phyloP scores from a whole-genome alignment of 129 eudicot genomes.

The Flaveria brownii region DNA sequence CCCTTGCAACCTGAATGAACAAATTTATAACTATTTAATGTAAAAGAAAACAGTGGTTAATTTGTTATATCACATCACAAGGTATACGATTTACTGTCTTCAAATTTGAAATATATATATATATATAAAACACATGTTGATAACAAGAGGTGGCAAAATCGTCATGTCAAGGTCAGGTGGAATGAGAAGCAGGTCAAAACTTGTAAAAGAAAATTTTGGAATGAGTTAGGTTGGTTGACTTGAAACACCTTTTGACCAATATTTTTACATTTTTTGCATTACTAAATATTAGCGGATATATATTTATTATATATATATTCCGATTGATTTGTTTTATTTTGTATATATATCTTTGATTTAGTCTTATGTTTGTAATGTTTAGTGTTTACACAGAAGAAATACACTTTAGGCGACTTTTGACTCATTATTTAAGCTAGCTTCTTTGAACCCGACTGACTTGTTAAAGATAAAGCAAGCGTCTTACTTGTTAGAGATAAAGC shows the following conservation, averaged over 20 bases:
- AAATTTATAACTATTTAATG: constrained; percentile 4
- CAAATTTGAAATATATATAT: neutral
- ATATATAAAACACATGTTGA: neutral
- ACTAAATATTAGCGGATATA: no score
- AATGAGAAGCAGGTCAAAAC: neutral
- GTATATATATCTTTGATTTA: no score
- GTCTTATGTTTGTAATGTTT: no score
- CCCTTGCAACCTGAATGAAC: constrained; percentile 74
- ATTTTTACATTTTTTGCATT: neutral
- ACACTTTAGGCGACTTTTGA: neutral
- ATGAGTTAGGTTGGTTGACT: neutral
- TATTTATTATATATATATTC: no score
- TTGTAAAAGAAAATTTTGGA: neutral
- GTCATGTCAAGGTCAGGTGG: neutral
- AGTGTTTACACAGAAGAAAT: neutral
- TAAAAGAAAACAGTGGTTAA: neutral
- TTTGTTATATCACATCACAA: neutral
- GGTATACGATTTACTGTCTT: neutral
- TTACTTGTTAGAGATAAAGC: no score
- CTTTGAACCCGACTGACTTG: neutral
- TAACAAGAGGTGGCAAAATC: neutral
- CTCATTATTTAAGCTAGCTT: neutral
- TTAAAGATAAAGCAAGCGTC: neutral
- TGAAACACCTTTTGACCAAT: neutral
- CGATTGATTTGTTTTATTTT: no score